A percentile compares a stretch with the other conserved stretches of the same genome.
These are phyloP conservation scores for Aegilops longissima DNA, from an alignment of 176 grass and related monocot genomes.

Conservation along the genomic window DNA sequence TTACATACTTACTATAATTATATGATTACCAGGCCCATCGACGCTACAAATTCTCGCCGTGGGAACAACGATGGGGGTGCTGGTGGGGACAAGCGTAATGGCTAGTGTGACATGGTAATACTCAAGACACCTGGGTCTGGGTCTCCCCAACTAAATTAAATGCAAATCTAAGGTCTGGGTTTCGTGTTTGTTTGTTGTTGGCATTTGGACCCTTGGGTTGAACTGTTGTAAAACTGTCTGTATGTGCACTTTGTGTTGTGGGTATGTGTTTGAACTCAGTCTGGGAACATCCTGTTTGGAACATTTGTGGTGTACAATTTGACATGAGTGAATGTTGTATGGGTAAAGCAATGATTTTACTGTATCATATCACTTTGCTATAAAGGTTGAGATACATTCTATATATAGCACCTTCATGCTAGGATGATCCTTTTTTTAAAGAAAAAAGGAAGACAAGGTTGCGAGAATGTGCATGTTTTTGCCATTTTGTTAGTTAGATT, in stretches of 20 bases:
- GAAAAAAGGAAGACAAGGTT: too few species aligned
- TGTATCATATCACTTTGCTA: background rate
- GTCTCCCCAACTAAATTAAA: background rate
- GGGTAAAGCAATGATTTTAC: background rate
- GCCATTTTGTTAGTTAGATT: too few species aligned
- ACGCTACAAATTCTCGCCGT: background rate
- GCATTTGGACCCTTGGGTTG: background rate
- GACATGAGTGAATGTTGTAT: background rate
- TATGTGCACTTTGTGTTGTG: background rate
- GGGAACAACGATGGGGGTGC: background rate
- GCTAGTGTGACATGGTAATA: too few species aligned
- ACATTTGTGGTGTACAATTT: background rate
- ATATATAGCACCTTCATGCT: background rate
- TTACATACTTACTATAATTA: background rate
- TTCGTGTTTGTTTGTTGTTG: background rate
- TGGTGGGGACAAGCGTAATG: too few species aligned
- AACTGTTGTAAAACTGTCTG: background rate
- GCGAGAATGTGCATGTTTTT: too few species aligned
- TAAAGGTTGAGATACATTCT: background rate
- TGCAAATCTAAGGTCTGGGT: background rate
- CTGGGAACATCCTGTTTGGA: background rate
- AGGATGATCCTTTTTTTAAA: too few species aligned
- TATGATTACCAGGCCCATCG: background rate
- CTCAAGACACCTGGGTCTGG: background rate
- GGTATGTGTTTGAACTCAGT: background rate